Evolutionary conservation across 495 filamentous ascomycete species (phyloP).

Genomic region (Neurospora sp.): DNA sequence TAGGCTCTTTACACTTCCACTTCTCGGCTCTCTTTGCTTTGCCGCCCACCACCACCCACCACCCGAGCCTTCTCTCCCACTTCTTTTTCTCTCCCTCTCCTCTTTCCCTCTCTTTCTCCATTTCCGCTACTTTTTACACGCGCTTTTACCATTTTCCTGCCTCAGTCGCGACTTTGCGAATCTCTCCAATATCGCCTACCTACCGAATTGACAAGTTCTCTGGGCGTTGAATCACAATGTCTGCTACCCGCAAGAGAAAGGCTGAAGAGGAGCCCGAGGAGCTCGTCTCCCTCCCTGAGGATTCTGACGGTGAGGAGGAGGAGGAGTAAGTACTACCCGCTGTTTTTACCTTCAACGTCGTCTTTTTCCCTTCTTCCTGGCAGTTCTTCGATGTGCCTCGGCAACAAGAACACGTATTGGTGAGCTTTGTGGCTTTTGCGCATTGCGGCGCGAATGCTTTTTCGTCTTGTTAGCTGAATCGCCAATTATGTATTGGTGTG

Average conservation of each 20-base stretch:
- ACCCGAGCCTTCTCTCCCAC: conserved; percentile 21
- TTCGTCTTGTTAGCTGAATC: not conserved
- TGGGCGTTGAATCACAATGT: conserved; percentile 23
- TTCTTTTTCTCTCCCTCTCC: conserved; percentile 12
- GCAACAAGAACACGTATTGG: not conserved
- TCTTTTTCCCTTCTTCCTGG: not conserved
- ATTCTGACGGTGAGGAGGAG: conserved; percentile 36
- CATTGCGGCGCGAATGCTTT: conserved; percentile 14
- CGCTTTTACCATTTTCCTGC: conserved; percentile 5
- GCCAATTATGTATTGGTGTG: not conserved
- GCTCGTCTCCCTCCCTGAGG: conserved; percentile 40
- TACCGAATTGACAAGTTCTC: conserved; percentile 15
- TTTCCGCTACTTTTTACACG: conserved; percentile 13
- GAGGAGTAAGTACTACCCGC: conserved; percentile 36
- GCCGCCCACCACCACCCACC: conserved; percentile 26
- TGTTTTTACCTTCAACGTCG: not conserved
- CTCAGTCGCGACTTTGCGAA: conserved; percentile 11
- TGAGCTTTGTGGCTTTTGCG: conserved; percentile 1
- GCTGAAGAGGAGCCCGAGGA: conserved; percentile 44
- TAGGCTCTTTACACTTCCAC: not conserved
- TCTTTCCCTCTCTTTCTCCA: conserved; percentile 13
- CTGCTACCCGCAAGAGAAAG: conserved; percentile 29
- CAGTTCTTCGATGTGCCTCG: conserved; percentile 11
- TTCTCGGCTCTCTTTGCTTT: not conserved
- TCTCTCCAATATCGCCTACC: conserved; percentile 9